phyloP scores from a whole-genome alignment of 768 basidiomycete species.

The Pleurotus tuber-regium region DNA sequence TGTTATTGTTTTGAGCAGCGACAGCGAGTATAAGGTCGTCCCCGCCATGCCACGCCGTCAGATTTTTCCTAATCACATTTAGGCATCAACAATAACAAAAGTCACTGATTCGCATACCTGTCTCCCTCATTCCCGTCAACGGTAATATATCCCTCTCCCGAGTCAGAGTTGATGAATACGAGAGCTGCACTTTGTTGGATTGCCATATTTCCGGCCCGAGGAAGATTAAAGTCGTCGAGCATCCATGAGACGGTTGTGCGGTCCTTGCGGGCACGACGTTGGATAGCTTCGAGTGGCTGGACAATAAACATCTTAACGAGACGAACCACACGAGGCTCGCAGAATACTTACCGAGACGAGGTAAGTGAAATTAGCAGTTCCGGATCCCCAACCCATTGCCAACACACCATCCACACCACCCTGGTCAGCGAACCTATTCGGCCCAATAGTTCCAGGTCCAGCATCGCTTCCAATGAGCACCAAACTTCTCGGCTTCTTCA shows the following conservation, averaged over 20 bases:
- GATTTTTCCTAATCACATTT: too few species aligned
- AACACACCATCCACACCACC: slow-evolving; percentile 68
- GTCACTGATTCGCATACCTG: too few species aligned
- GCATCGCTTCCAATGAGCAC: slow-evolving; percentile 64
- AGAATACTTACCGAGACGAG: slow-evolving; percentile 58
- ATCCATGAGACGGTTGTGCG: slow-evolving; percentile 66
- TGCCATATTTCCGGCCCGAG: slow-evolving; percentile 45
- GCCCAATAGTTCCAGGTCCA: slow-evolving; percentile 62
- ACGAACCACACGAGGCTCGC: too few species aligned
- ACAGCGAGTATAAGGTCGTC: slow-evolving; percentile 71
- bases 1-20: slow-evolving; percentile 64
- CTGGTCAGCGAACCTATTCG: slow-evolving; percentile 67
- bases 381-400: slow-evolving; percentile 93
- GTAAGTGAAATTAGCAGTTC: slow-evolving; percentile 75
- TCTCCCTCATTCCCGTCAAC: slow-evolving; percentile 82
- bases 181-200: slow-evolving; percentile 59
- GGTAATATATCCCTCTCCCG: slow-evolving; percentile 80
- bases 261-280: slow-evolving; percentile 62
- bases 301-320: too few species aligned
- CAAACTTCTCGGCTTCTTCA: slow-evolving; percentile 56
- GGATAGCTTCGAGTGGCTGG: slow-evolving; percentile 81
- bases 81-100: too few species aligned
- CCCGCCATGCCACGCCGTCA: slow-evolving; percentile 74
- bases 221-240: slow-evolving; percentile 67
- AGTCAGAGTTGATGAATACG: slow-evolving; percentile 81